phyloP scores from a whole-genome alignment of 2,329 filamentous ascomycete genomes.

The Colletotrichum chlorophyti region DNA sequence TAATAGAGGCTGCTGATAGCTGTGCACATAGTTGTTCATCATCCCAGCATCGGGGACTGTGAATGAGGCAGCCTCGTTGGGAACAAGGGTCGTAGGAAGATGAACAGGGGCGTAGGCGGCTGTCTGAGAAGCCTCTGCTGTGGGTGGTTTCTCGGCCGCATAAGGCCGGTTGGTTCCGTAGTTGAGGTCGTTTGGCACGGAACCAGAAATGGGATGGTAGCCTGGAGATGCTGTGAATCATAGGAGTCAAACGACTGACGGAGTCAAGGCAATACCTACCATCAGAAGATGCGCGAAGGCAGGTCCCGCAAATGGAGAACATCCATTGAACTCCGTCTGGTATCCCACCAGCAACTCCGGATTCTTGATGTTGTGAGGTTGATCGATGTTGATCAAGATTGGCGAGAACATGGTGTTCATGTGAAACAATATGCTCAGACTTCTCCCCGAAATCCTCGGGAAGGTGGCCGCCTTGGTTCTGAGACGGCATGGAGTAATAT shows the following conservation, averaged over 20 bases:
- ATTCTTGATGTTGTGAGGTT: conserved; percentile 23
- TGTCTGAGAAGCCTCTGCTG: conserved; percentile 26
- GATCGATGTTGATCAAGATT: conserved; percentile 8
- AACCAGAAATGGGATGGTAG: conserved; percentile 40
- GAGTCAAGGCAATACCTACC: conserved; percentile 36
- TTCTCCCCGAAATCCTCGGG: conserved; percentile 42
- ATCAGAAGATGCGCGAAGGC: too few relatives aligned
- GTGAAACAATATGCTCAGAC: conserved; percentile 30
- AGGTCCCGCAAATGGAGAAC: too few relatives aligned
- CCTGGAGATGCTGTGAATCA: conserved; percentile 33
- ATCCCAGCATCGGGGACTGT: conserved; percentile 37
- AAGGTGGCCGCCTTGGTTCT: conserved; percentile 31
- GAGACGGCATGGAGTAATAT: conserved; percentile 40
- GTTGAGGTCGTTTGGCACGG: conserved; percentile 30
- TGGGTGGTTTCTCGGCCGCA: conserved; percentile 34
- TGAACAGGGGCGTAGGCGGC: conserved; percentile 27
- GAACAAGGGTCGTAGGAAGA: conserved; percentile 35
- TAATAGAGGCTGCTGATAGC: conserved; percentile 46
- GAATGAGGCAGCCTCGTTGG: conserved; percentile 37
- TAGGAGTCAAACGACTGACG: not conserved
- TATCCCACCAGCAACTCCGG: conserved; percentile 17
- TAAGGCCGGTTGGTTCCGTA: conserved; percentile 42
- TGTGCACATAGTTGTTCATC: conserved; percentile 38
- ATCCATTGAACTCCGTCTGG: too few relatives aligned
- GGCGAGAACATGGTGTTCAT: conserved; percentile 33